These are phyloP conservation scores for Trametes hirsuta DNA, from an alignment of 1,284 basidiomycete species.

Conservation along the genomic window DNA sequence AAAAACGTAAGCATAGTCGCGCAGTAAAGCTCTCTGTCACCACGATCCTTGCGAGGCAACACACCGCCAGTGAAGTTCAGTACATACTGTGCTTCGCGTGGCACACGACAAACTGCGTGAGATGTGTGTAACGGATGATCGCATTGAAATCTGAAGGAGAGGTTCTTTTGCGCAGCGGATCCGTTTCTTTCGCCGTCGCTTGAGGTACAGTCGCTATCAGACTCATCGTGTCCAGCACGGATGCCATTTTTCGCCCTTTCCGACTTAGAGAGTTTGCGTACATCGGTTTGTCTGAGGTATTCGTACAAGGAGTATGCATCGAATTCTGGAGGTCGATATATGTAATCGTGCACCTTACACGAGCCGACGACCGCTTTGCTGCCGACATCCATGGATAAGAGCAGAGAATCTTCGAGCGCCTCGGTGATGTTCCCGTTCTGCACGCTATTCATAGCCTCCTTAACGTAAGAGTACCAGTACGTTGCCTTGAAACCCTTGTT, in stretches of 20 bases:
- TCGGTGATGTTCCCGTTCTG: no score
- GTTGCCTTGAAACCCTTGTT: constrained; percentile 5
- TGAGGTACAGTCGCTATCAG: no score
- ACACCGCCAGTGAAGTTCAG: not conserved
- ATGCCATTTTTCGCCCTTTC: constrained; percentile 36
- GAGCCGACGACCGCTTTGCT: not conserved
- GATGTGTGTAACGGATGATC: not conserved
- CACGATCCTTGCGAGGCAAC: not conserved
- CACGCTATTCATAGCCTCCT: no score
- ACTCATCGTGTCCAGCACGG: no score
- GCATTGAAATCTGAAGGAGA: not conserved
- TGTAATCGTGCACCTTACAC: not conserved
- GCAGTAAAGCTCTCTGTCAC: not conserved
- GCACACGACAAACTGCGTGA: not conserved
- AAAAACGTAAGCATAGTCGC: not conserved
- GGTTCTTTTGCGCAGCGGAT: no score
- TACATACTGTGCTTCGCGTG: not conserved
- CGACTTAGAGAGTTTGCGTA: no score
- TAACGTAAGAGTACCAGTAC: constrained; percentile 13
- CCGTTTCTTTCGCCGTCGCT: no score
- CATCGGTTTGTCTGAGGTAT: not conserved
- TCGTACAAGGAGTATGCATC: not conserved
- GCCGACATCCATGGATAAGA: not conserved
- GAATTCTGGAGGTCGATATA: not conserved
- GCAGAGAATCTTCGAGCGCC: not conserved